Evolutionary conservation across 805 yeast genomes (phyloP).

Genomic region (Zygosaccharomyces bisporus): DNA sequence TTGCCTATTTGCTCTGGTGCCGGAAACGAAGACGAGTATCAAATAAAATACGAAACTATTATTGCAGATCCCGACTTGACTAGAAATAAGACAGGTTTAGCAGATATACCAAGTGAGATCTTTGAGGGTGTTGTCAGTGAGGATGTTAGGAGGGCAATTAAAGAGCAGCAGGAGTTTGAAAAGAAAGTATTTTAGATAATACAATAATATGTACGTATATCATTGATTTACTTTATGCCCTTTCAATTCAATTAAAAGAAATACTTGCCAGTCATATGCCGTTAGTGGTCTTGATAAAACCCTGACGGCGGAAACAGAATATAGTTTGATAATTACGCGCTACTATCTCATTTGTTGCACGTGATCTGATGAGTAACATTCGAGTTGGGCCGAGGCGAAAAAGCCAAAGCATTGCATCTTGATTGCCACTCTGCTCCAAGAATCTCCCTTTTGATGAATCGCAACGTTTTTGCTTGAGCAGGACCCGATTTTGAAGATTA

Average conservation of each 20-base stretch:
- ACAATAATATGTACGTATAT: too few relatives aligned
- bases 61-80: slow-evolving; percentile 45
- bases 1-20: slow-evolving; percentile 25
- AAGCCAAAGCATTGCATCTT: neutral
- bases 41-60: slow-evolving; percentile 47
- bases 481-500: slow-evolving; percentile 2
- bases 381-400: slow-evolving; percentile 1
- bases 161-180: slow-evolving; percentile 57
- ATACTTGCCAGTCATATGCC: too few relatives aligned
- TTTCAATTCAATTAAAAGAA: too few relatives aligned
- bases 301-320: too few relatives aligned
- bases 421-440: slow-evolving; percentile 3
- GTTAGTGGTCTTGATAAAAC: too few relatives aligned
- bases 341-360: too few relatives aligned
- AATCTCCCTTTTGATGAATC: neutral
- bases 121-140: slow-evolving; percentile 57
- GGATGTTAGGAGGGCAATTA: slow-evolving; percentile 55
- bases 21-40: slow-evolving; percentile 28
- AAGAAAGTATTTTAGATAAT: slow-evolving; percentile 7
- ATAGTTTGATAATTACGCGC: too few relatives aligned
- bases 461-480: neutral
- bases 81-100: slow-evolving; percentile 58
- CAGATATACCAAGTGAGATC: slow-evolving; percentile 52
- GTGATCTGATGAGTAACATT: slow-evolving; percentile 5
- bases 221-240: too few relatives aligned